Percentiles rank a stretch among this genome's conserved stretches.
Conservation (phyloP, 1,284 basidiomycete genomes). For the Sporisorium graminicola region DNA sequence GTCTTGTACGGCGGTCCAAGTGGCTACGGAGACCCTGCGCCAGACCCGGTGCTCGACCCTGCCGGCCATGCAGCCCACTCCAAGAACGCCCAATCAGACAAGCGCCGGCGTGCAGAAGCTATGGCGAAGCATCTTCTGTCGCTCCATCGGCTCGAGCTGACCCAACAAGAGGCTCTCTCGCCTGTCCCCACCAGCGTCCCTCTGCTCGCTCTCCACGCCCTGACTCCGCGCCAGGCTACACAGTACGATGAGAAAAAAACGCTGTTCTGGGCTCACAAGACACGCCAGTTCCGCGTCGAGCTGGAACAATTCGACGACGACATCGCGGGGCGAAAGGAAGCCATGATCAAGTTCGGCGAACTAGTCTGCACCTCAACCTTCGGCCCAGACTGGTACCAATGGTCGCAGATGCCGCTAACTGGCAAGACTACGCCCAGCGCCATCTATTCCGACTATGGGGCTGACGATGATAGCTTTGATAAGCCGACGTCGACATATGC, state of each 20-base stretch:
- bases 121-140: constrained; percentile 5
- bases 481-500: neutral
- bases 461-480: neutral
- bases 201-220: neutral
- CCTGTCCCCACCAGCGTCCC: constrained; percentile 2
- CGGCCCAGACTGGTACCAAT: constrained; percentile 14
- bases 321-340: constrained; percentile 20
- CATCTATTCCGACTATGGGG: constrained; percentile 7
- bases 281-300: constrained; percentile 21
- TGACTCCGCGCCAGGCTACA: constrained; percentile 28
- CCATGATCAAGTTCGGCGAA: constrained; percentile 25
- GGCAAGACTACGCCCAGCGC: constrained; percentile 4
- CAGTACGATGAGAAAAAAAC: neutral
- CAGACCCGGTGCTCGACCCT: constrained; percentile 3
- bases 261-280: constrained; percentile 11
- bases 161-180: constrained; percentile 5
- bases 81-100: neutral
- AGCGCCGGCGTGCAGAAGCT: neutral
- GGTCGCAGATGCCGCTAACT: neutral
- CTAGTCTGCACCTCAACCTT: neutral
- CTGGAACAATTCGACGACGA: constrained; percentile 29
- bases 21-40: neutral
- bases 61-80: neutral
- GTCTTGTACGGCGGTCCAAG: neutral
- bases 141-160: neutral